Evolutionary conservation across 805 yeast species (phyloP), one percentile per base, ranked within the genome.

Genomic region (Yarrowia sp.): DNA sequence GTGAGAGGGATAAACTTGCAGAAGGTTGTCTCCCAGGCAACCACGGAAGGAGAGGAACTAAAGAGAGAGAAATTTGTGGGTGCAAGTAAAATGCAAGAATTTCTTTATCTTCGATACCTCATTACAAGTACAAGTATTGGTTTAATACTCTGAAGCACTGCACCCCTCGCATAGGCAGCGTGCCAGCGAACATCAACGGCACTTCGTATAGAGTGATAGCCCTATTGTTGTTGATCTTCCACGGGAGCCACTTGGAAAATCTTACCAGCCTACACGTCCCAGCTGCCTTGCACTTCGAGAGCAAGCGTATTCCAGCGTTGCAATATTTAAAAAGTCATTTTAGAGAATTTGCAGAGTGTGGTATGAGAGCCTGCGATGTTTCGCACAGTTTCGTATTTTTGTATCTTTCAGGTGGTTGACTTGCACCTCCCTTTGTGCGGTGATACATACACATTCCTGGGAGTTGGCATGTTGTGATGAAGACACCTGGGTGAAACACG

Each of bases 401-500:
- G 36, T 32, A 26, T 26, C 38, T 49, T 32, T n/a, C n/a, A 2
- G 53, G 38, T 32, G 36, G 22, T n/a, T n/a, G 15, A n/a, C 15
- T 52, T 16, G 8, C 35, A 14, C 19, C 59, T 14, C 26, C 12
- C 58, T 52, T 38, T 32, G 26, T 50, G 35, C n/a, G 22, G 35
- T 16, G 40, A 15, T 7, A 52, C 41, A 10, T 2, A 35, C 22
- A 55, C 63, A 56, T 56, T 56, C 48, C 38, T 41, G 36, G 14
- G 19, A 15, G n/a, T 32, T 16, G 40, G 9, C 40, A n/a, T 56
- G 63, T 56, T 41, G 22, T 41, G 48, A 41, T 22, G 36, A 14
- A 40, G 43, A 38, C 53, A 8, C 40, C 42, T 46, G 41, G 63
- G 40, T 56, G 63, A 56, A 41, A 56, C 63, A 41, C 63, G 48